Base-by-base conservation (phyloP, 495 filamentous ascomycete species). In the Aspergillus hancockii region DNA sequence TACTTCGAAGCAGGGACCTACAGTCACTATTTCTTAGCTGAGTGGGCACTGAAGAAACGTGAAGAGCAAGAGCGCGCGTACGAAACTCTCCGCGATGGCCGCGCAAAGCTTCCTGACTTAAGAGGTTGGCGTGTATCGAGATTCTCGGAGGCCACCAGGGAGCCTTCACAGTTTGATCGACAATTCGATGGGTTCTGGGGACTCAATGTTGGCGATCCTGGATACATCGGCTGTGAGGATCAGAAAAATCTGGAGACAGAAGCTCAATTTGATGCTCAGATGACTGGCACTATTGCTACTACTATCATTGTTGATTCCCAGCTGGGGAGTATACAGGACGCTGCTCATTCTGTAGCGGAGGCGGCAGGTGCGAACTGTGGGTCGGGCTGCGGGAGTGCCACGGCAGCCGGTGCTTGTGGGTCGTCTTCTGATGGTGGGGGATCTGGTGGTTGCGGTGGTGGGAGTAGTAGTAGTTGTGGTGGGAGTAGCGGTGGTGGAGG, bases 21-120 rank as follows among this genome's bases (percentile, higher is more conserved):
- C 47, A 60, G 65, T 12, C 63, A 70, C 47, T 76, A 67, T 54
- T 74, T 76, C 55, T 58, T 76, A 10, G 65, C 73, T 6, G 54
- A 58, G 16, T 76, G 70, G 71, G 63, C 70, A 1, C 49, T 60
- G 16, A 41, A 59, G 3, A 14, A 43, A 0, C 53, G 53, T n/a
- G 14, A 32, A 0, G 56, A 59, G 25, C 61, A 74, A 53, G 54
- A 67, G 5, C 19, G 13, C 1, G 61, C 54, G 3, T 76, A 76
- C 49, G 70, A 76, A 47, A 13, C 16, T 31, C 50, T 64, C 0
- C 45, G 61, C 50, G 38, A 62, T 21, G 45, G 47, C 19, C 49
- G 49, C 2, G 54, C 43, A 23, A 47, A 23, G 8, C 18, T 8
- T 13, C 43, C 10, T 14, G 43, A 47, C 16, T 2, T 47, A 3